Evolutionary conservation across 495 filamentous ascomycete genomes (phyloP).

Genomic region (Eremomyces bilateralis): DNA sequence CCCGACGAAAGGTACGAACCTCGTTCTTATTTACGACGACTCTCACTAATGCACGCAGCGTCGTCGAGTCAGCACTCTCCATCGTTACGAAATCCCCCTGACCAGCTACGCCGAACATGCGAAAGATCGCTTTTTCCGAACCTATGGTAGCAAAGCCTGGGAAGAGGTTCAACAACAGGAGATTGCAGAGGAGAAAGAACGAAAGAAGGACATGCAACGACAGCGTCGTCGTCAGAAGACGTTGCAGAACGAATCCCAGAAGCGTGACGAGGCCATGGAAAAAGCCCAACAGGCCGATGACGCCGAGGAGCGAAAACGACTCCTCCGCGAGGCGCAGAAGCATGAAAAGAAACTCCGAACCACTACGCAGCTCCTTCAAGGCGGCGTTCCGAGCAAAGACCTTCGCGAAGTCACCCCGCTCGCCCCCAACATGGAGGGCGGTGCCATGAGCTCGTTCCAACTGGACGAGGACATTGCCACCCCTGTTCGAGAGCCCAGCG

Average conservation of each 20-base stretch:
- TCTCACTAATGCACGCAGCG: constrained; percentile 19
- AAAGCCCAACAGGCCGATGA: constrained; percentile 55
- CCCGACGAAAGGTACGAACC: background rate
- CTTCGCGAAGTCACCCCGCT: constrained; percentile 51
- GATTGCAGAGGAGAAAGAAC: constrained; percentile 86
- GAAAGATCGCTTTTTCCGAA: constrained; percentile 29
- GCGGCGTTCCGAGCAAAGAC: constrained; percentile 65
- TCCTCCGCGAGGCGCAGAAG: constrained; percentile 58
- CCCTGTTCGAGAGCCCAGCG: background rate
- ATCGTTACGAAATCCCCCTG: constrained; percentile 29
- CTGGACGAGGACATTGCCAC: constrained; percentile 31
- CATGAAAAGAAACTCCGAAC: constrained; percentile 74
- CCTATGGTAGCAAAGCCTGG: constrained; percentile 45
- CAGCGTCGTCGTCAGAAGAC: constrained; percentile 95
- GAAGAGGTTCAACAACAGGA: constrained; percentile 76
- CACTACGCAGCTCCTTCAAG: constrained; percentile 60
- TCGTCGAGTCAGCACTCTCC: constrained; percentile 28
- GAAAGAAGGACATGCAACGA: constrained; percentile 98
- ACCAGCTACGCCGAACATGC: constrained; percentile 30
- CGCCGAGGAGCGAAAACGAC: constrained; percentile 53
- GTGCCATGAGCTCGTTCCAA: constrained; percentile 68
- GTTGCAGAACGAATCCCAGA: constrained; percentile 63
- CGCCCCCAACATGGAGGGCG: constrained; percentile 68
- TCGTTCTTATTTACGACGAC: constrained; percentile 5
- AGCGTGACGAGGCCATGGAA: constrained; percentile 59